Evolutionary conservation across 148 eudicot genomes (phyloP).

Genomic region (Chenopodium berlandieri): DNA sequence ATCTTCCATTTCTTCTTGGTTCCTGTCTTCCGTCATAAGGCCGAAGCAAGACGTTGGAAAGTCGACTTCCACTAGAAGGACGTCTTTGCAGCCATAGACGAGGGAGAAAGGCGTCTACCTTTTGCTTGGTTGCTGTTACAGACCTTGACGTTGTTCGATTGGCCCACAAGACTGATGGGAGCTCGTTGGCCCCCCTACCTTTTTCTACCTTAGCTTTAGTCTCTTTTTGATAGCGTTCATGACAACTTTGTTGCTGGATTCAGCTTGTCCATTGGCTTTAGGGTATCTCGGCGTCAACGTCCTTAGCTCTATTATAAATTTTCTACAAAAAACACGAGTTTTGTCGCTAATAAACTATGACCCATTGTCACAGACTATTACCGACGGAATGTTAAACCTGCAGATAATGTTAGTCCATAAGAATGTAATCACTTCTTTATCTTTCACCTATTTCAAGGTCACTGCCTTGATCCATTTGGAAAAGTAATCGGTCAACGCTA

Average conservation of each 20-base stretch:
- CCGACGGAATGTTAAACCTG: too few species aligned
- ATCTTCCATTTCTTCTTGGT: not conserved
- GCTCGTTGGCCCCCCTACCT: not conserved
- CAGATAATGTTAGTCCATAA: too few species aligned
- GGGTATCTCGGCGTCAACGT: too few species aligned
- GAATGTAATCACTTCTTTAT: too few species aligned
- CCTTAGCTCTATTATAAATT: too few species aligned
- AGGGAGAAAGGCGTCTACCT: not conserved
- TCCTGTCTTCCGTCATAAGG: not conserved
- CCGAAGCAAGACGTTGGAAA: not conserved
- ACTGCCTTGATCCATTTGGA: too few species aligned
- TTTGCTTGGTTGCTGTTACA: too few species aligned
- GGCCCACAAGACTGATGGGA: not conserved
- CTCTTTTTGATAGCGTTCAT: not conserved
- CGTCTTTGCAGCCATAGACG: not conserved
- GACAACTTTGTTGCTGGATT: not conserved
- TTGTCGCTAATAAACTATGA: too few species aligned
- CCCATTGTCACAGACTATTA: too few species aligned
- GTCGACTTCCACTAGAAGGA: not conserved
- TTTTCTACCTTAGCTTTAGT: too few species aligned
- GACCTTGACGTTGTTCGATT: not conserved
- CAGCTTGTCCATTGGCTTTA: not conserved
- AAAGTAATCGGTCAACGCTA: too few species aligned
- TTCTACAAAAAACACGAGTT: not conserved
- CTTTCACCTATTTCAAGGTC: too few species aligned